Conservation (phyloP, 31 red algal genomes). For the Porphyra umbilicalis region DNA sequence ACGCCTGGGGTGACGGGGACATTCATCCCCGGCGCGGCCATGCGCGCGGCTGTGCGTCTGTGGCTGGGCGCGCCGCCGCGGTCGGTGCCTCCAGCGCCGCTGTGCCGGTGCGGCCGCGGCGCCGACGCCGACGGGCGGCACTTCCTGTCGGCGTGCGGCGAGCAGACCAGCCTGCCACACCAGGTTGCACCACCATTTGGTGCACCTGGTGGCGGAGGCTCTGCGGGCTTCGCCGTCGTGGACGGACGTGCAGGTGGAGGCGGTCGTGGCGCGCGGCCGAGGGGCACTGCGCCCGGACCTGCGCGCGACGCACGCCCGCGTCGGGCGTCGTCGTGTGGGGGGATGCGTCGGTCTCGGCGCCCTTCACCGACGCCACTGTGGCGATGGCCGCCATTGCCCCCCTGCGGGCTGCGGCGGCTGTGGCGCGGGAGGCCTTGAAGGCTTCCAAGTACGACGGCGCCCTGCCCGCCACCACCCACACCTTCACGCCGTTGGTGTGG, state of each 20-base stretch:
- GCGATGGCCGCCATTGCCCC: background rate
- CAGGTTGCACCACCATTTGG: background rate
- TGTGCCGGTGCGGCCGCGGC: background rate
- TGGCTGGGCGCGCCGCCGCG: background rate
- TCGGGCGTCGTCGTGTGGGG: background rate
- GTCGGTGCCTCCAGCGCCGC: no score
- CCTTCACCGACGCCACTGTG: background rate
- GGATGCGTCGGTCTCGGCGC: background rate
- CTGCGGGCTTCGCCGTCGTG: background rate
- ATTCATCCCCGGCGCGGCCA: background rate
- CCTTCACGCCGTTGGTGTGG: background rate
- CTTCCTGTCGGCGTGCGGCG: background rate
- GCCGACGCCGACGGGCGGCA: background rate
- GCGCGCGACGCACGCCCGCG: background rate
- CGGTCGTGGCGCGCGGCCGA: background rate
- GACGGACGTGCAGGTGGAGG: background rate
- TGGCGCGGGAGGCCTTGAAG: background rate
- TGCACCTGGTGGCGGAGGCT: background rate
- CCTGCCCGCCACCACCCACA: background rate
- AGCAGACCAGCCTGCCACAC: background rate
- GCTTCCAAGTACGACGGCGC: background rate
- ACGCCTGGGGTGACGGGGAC: background rate
- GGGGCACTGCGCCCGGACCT: background rate
- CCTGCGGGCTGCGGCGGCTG: background rate
- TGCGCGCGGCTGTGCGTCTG: background rate